These are phyloP conservation scores for Phytophthora chlamydospora DNA, from an alignment of 352 stramenopile species.

Conservation along the genomic window DNA sequence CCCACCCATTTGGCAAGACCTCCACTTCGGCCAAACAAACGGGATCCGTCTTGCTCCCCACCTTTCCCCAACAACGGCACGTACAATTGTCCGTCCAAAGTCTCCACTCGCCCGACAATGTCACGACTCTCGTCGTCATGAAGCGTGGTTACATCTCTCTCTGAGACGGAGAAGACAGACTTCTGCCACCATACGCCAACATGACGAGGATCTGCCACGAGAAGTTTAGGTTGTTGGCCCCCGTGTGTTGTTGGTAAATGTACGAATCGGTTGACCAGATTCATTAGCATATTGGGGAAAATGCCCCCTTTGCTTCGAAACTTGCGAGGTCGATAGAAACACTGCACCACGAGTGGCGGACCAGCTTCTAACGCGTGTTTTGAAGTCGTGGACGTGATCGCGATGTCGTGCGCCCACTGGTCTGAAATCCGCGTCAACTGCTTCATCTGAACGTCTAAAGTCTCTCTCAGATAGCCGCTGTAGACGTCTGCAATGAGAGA, in stretches of 20 bases:
- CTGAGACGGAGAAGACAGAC: slow-evolving; percentile 48
- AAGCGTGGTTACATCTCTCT: slow-evolving; percentile 62
- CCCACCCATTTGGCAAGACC: slow-evolving; percentile 59
- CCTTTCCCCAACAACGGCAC: slow-evolving; percentile 47
- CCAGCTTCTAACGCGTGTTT: slow-evolving; percentile 16
- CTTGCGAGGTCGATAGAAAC: slow-evolving; percentile 58
- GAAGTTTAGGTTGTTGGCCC: slow-evolving; percentile 49
- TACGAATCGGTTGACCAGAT: slow-evolving; percentile 52
- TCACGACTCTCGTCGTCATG: slow-evolving; percentile 62
- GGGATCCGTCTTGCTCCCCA: slow-evolving; percentile 39
- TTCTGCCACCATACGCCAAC: slow-evolving; percentile 80
- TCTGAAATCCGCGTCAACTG: slow-evolving; percentile 56
- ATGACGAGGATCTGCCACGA: slow-evolving; percentile 58
- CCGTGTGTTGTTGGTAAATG: slow-evolving; percentile 39
- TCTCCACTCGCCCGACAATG: slow-evolving; percentile 51
- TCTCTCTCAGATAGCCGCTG: slow-evolving; percentile 51
- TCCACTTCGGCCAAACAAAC: slow-evolving; percentile 48
- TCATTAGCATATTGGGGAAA: slow-evolving; percentile 58
- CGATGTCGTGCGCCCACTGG: slow-evolving; percentile 66
- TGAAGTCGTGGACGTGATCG: slow-evolving; percentile 19
- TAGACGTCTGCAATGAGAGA: slow-evolving; percentile 68
- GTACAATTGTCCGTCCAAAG: slow-evolving; percentile 70
- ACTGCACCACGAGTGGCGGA: slow-evolving; percentile 23
- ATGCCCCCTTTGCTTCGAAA: slow-evolving; percentile 70
- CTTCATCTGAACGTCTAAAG: slow-evolving; percentile 66